Conservation (phyloP, 2,329 filamentous ascomycete genomes). For the Venturiaceae sp. region DNA sequence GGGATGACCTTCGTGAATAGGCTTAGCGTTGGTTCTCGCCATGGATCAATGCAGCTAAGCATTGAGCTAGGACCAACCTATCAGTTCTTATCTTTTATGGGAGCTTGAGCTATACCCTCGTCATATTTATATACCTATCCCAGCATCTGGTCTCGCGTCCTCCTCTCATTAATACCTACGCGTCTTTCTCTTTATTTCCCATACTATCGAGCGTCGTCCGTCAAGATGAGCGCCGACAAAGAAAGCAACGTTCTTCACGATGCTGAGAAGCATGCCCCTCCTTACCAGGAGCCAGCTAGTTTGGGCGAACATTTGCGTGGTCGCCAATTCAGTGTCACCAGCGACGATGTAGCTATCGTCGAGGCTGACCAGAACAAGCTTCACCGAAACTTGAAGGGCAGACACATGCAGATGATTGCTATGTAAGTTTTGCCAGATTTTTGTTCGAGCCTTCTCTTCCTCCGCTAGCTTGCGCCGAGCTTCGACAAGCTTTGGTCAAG, state of each 20-base stretch:
- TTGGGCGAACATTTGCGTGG: not conserved
- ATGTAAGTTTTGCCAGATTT: slow-evolving; percentile 1
- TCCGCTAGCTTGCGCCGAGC: not conserved
- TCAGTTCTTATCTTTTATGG: not conserved
- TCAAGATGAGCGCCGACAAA: not conserved
- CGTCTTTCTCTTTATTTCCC: not conserved
- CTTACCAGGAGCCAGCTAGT: not conserved
- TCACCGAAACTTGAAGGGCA: slow-evolving; percentile 8
- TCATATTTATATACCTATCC: not conserved
- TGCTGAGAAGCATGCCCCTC: not conserved
- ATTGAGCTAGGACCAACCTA: not conserved
- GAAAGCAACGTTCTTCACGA: not conserved
- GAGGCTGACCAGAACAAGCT: slow-evolving; percentile 4
- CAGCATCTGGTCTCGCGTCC: not conserved
- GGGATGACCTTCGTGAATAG: not conserved
- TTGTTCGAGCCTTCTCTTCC: no score
- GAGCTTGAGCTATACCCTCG: not conserved
- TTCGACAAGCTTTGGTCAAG: not conserved
- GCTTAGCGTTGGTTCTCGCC: not conserved
- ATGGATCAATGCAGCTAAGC: not conserved
- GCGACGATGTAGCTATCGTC: not conserved
- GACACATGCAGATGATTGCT: slow-evolving; percentile 11
- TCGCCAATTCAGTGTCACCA: slow-evolving; percentile 1
- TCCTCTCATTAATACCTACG: not conserved
- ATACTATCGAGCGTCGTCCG: not conserved